Base-by-base conservation (phyloP, 2,329 filamentous ascomycete species). In the Ophiostoma ulmi region DNA sequence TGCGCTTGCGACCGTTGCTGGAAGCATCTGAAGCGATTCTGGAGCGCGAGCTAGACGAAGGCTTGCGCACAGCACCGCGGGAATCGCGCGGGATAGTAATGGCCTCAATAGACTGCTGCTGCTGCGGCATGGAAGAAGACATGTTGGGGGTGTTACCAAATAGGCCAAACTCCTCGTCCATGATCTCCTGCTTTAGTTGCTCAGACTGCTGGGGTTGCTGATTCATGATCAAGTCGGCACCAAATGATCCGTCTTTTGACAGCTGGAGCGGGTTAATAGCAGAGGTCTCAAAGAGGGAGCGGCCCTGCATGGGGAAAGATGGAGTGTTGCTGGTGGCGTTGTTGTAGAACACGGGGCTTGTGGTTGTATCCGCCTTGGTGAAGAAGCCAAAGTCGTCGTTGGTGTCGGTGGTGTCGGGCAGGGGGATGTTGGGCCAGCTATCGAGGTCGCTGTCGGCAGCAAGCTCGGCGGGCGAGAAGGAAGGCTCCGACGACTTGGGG, bases 221-320 rank as follows among this genome's bases (percentile, higher is more conserved):
- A 20, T 7, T 61, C 22, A 38, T 20, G 26, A 11, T 17, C 35
- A 71, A 22, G 20, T 69, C 70, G 14, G 44, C 36, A 22, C 61
- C 48, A 31, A 31, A n/a, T 17, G 14, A 68, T 63, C 48, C 67
- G 70, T 65, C 63, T 22, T 69, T 72, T 31, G 76, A 73, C 3
- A 80, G 77, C 38, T 79, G 77, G 73, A 78, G 74, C 35, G 79
- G 79, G 74, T 80, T 77, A 70, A 80, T 76, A 41, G 76, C 77
- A 5, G 79, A 78, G 76, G 77, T 80, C 70, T 77, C 67, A 52
- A 76, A 70, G 26, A 74, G 41, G 70, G 75, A 74, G 13, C 71
- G 72, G 31, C 14, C 61, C 20, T 69, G 48, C 17, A 73, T 58
- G 0, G 75, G 74, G 67, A 77, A 75, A 17, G 76, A 72, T 11